Conservation (phyloP, 805 yeast species). For the Monosporozyma aerobia region DNA sequence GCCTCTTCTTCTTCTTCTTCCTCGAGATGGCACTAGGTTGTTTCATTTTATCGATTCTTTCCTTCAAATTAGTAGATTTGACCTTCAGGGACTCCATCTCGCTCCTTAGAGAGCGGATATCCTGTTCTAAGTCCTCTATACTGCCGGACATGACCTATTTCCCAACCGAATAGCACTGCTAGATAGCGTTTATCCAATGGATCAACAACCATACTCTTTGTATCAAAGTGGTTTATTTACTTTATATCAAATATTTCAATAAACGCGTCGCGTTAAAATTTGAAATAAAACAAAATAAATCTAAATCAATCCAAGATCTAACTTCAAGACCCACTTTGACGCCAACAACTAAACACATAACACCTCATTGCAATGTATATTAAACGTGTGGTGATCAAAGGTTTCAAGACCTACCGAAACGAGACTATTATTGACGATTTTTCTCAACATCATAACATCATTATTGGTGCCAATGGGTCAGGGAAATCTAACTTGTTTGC, state of each 20-base stretch:
- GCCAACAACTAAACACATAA: not conserved
- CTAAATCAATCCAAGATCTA: not conserved
- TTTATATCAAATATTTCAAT: not conserved
- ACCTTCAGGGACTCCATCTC: conserved; percentile 19
- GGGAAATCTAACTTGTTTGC: conserved; percentile 95
- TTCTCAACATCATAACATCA: conserved; percentile 76
- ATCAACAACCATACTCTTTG: not conserved
- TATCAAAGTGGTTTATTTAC: not conserved
- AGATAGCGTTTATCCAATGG: not conserved
- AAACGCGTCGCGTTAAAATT: not conserved
- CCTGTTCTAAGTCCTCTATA: conserved; percentile 26
- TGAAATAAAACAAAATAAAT: not conserved
- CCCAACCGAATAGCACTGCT: not conserved
- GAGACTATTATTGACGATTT: conserved; percentile 68
- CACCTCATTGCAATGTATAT: conserved; percentile 29
- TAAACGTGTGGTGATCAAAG: conserved; percentile 64
- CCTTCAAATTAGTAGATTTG: conserved; percentile 10
- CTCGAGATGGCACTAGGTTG: not conserved
- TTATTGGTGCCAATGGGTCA: conserved; percentile 90
- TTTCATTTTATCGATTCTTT: conserved; percentile 1
- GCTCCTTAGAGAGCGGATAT: conserved; percentile 28
- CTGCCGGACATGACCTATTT: not conserved
- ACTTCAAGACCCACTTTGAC: not conserved
- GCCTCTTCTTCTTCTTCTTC: conserved; percentile 3
- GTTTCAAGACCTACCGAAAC: conserved; percentile 87